A percentile compares a stretch with the other conserved stretches of the same genome.
Conservation (phyloP, 2,329 filamentous ascomycete genomes). For the Phoma sp. region DNA sequence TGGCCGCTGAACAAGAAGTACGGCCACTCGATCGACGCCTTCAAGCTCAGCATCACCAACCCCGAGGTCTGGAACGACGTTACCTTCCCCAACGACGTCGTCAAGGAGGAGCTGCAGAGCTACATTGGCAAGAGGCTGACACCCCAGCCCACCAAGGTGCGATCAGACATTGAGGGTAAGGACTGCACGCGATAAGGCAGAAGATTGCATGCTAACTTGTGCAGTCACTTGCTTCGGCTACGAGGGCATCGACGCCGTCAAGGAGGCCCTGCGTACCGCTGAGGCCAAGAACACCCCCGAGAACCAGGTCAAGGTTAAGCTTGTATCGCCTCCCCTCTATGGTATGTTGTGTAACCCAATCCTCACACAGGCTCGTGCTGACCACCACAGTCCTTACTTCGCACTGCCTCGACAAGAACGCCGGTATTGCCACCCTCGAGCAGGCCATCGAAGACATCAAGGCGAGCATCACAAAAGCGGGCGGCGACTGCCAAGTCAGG, state of each 20-base stretch:
- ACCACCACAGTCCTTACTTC: constrained; percentile 75
- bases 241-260: constrained; percentile 98
- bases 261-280: constrained; percentile 86
- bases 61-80: constrained; percentile 96
- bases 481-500: constrained; percentile 86
- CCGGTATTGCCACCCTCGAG: constrained; percentile 84
- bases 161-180: constrained; percentile 90
- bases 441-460: constrained; percentile 89
- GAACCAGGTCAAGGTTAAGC: constrained; percentile 95
- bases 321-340: constrained; percentile 97
- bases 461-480: constrained; percentile 76
- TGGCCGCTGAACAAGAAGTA: constrained; percentile 99
- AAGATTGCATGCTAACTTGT: constrained; percentile 17
- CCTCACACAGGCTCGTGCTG: constrained; percentile 13
- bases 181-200: constrained; percentile 52
- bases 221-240: constrained; percentile 69
- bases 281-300: constrained; percentile 92
- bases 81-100: constrained; percentile 82
- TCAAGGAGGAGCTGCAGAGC: constrained; percentile 86
- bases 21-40: constrained; percentile 94
- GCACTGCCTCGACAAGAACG: constrained; percentile 91
- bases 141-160: constrained; percentile 97
- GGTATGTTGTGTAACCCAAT: constrained; percentile 26
- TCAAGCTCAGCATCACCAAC: constrained; percentile 99
- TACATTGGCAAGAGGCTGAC: constrained; percentile 98